Conservation (phyloP, 306 rosid genomes). For the Begonia loranthoides region DNA sequence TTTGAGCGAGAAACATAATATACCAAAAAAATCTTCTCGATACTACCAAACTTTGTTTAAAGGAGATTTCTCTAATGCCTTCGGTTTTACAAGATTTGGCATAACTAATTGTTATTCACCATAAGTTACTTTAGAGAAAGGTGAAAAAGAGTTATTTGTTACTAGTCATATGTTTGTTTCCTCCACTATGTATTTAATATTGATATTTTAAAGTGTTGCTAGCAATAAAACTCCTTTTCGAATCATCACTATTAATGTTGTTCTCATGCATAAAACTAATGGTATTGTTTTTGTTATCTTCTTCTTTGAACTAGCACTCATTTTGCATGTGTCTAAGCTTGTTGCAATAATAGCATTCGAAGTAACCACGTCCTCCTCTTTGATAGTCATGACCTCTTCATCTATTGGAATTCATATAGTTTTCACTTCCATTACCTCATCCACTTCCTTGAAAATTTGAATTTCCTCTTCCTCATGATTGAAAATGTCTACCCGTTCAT, state of each 20-base stretch:
- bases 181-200: neutral
- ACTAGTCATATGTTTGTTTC: neutral
- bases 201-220: neutral
- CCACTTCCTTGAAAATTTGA: neutral
- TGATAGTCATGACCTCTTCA: neutral
- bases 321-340: neutral
- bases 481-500: neutral
- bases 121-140: neutral
- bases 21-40: neutral
- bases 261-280: neutral
- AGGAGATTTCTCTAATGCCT: neutral
- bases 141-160: neutral
- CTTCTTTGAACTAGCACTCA: neutral
- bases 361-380: neutral
- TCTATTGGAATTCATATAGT: neutral
- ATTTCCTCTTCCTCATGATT: neutral
- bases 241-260: neutral
- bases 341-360: neutral
- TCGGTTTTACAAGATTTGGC: neutral
- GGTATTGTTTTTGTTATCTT: neutral
- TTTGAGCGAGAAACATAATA: neutral
- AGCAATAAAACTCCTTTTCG: neutral
- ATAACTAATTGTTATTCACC: neutral
- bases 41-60: neutral
- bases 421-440: neutral